phyloP scores from a whole-genome alignment of 176 grass and related monocot species.

The Triticum turgidum region DNA sequence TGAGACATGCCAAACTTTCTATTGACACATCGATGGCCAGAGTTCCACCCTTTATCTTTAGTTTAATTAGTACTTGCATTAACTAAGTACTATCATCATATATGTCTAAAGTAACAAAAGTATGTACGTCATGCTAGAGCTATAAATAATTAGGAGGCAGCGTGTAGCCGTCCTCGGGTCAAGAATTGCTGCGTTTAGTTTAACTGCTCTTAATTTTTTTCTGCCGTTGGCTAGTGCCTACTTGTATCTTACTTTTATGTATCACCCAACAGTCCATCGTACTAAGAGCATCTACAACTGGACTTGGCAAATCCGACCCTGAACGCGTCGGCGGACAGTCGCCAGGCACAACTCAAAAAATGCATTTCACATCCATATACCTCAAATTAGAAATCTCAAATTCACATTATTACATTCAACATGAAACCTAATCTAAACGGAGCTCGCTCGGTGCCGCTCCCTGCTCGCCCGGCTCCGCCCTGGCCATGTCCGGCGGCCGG shows the following conservation, averaged over 20 bases:
- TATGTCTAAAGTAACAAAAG: neutral
- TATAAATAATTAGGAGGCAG: neutral
- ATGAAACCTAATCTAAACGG: too few species aligned
- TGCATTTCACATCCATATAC: too few species aligned
- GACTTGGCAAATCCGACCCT: too few species aligned
- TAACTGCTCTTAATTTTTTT: neutral
- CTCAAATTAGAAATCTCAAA: too few species aligned
- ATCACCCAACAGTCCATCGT: too few species aligned
- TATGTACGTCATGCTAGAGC: neutral
- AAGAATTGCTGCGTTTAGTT: slow-evolving; percentile 30
- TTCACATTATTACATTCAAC: too few species aligned
- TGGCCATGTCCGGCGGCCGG: too few species aligned
- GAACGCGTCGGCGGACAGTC: too few species aligned
- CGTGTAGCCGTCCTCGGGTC: slow-evolving; percentile 20
- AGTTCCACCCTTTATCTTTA: slow-evolving; percentile 7
- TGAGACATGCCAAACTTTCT: slow-evolving; percentile 43
- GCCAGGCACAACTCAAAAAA: too few species aligned
- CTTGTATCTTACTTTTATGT: neutral
- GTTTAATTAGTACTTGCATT: neutral
- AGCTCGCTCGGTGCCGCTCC: too few species aligned
- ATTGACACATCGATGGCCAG: slow-evolving; percentile 32
- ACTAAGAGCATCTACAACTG: too few species aligned
- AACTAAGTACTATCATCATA: neutral
- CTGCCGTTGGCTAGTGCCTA: neutral
- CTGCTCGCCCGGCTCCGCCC: too few species aligned